Conservation (phyloP, 768 basidiomycete species). For the Dictyophora rubrovolvata region DNA sequence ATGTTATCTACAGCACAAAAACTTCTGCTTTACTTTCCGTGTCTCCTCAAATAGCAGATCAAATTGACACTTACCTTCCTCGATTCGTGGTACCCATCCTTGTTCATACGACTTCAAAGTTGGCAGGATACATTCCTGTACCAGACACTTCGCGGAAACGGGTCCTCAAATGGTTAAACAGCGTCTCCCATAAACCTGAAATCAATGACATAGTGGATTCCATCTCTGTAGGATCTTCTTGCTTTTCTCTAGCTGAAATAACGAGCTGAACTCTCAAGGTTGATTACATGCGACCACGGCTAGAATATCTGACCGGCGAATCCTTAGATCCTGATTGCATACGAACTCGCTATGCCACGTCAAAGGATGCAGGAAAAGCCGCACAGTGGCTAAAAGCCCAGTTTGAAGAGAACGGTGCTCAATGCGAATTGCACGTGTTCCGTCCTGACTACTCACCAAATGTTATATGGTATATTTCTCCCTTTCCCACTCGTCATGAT, state of each 20-base stretch:
- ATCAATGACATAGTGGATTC: constrained; percentile 63
- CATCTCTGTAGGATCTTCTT: constrained; percentile 40
- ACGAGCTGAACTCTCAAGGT: background rate
- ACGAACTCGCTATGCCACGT: constrained; percentile 73
- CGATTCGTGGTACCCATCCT: constrained; percentile 62
- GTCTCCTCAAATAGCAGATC: constrained; percentile 13
- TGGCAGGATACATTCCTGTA: constrained; percentile 34
- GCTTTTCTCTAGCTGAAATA: background rate
- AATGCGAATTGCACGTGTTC: constrained; percentile 60
- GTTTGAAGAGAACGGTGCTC: constrained; percentile 68
- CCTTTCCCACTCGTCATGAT: background rate
- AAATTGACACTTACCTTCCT: constrained; percentile 55
- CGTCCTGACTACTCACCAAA: constrained; percentile 71
- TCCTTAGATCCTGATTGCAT: constrained; percentile 62
- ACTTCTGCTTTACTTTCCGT: constrained; percentile 21
- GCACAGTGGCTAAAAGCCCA: constrained; percentile 64
- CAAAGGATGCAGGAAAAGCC: constrained; percentile 51
- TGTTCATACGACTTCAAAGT: constrained; percentile 37
- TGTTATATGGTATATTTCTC: constrained; percentile 60
- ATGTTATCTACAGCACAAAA: constrained; percentile 13
- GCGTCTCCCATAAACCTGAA: constrained; percentile 57
- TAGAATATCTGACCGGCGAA: constrained; percentile 82
- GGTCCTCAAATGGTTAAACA: constrained; percentile 45
- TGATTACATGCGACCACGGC: constrained; percentile 51
- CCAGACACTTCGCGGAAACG: constrained; percentile 42